phyloP scores from a whole-genome alignment of 768 basidiomycete species.

The Xerocomus potaroensis region DNA sequence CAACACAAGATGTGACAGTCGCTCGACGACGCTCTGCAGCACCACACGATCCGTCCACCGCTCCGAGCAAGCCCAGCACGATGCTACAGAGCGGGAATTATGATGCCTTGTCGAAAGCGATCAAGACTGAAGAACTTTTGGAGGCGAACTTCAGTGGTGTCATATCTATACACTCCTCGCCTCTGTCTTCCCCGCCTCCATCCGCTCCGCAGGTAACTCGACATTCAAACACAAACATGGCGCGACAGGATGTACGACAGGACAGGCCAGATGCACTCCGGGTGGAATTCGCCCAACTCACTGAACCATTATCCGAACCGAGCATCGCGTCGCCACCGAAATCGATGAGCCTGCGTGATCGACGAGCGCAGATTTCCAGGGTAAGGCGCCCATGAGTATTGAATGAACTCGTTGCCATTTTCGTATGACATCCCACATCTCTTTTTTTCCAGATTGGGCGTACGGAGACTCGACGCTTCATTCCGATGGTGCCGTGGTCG shows the following conservation, averaged over 20 bases:
- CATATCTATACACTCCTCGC: constrained; percentile 16
- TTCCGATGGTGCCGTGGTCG: constrained; percentile 29
- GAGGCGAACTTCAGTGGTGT: constrained; percentile 2
- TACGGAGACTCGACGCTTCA: constrained; percentile 26
- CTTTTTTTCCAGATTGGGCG: constrained; percentile 21
- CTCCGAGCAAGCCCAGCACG: background rate
- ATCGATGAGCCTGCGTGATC: constrained; percentile 31
- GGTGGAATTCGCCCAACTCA: background rate
- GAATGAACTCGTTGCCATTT: background rate
- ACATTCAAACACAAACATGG: background rate
- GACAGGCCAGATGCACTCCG: background rate
- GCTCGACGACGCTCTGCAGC: background rate
- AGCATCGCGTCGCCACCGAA: constrained; percentile 13
- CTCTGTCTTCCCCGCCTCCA: constrained; percentile 9
- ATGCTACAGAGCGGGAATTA: background rate
- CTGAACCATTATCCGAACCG: background rate
- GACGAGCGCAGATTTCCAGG: constrained; percentile 27
- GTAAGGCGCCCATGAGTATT: constrained; percentile 11
- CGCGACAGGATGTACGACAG: background rate
- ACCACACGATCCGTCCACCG: background rate
- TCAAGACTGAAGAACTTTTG: constrained; percentile 18
- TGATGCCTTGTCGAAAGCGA: constrained; percentile 6
- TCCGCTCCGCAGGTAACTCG: background rate
- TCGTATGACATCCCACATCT: too few relatives aligned
- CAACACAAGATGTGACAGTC: background rate